Evolutionary conservation across 225 moss, liverwort and hornwort genomes (phyloP).

Genomic region (Rhytidiadelphus loreus): DNA sequence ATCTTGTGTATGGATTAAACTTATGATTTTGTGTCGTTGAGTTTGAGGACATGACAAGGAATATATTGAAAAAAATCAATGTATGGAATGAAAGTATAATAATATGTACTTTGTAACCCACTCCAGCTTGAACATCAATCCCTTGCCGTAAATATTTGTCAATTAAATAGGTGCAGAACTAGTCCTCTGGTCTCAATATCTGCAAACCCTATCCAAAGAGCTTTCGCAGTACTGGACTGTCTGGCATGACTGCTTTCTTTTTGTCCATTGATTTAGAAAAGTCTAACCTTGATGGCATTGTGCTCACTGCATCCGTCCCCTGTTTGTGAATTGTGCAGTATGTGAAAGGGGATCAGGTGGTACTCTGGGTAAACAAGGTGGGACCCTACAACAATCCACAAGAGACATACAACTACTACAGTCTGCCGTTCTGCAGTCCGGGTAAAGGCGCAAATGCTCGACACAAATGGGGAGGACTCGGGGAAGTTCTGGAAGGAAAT

Average conservation of each 20-base stretch:
- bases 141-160: not conserved
- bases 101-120: not conserved
- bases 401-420: slow-evolving; percentile 99
- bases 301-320: not conserved
- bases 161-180: not conserved
- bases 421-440: slow-evolving; percentile 87
- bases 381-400: slow-evolving; percentile 99
- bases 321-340: slow-evolving; percentile 52
- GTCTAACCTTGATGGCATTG: not conserved
- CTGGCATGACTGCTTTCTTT: not conserved
- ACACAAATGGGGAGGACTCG: slow-evolving; percentile 99
- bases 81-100: not conserved
- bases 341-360: slow-evolving; percentile 53
- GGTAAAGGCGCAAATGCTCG: slow-evolving; percentile 32
- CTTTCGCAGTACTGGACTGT: not conserved
- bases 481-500: slow-evolving; percentile 97
- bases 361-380: slow-evolving; percentile 97
- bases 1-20: not conserved
- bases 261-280: not conserved
- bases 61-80: not conserved
- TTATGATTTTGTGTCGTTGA: not conserved
- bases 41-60: not conserved
- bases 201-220: not conserved
- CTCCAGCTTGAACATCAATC: not conserved
- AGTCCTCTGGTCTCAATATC: not conserved